phyloP scores from a whole-genome alignment of 306 rosid genomes.

The Prunus kanzakura region DNA sequence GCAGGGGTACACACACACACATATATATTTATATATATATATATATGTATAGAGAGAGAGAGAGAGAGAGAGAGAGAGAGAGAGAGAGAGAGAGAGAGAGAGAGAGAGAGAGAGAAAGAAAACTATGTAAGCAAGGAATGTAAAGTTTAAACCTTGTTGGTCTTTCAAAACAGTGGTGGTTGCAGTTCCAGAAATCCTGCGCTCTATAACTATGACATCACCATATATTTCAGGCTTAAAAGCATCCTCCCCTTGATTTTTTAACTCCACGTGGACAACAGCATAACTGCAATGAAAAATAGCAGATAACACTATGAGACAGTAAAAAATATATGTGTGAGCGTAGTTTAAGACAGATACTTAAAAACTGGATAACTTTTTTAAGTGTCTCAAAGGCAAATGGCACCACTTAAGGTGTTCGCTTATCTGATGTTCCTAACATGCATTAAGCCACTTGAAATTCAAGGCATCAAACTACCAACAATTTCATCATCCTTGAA shows the following conservation, averaged over 20 bases:
- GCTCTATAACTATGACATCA: constrained; percentile 59
- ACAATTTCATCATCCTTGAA: neutral
- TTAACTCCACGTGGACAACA: constrained; percentile 65
- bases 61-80: too few species aligned
- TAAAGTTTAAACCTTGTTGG: constrained; percentile 48
- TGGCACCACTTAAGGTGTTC: neutral
- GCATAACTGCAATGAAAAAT: constrained; percentile 56
- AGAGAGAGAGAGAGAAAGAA: neutral
- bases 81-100: too few species aligned
- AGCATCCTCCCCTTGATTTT: constrained; percentile 88
- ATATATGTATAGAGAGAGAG: too few species aligned
- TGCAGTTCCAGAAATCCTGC: constrained; percentile 64
- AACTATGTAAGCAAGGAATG: neutral
- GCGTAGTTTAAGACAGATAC: neutral
- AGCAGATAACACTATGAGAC: constrained; percentile 9
- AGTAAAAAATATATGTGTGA: neutral
- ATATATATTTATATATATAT: too few species aligned
- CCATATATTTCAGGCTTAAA: constrained; percentile 78
- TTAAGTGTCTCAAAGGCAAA: neutral
- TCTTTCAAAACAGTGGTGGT: constrained; percentile 61
- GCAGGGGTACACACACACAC: too few species aligned
- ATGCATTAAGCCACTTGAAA: neutral
- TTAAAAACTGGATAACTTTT: neutral
- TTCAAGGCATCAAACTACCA: neutral
- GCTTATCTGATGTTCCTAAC: neutral